Percentiles rank a stretch among this genome's conserved stretches.
Evolutionary conservation across 1,284 basidiomycete genomes (phyloP).

Genomic region (Clitocybe nebularis): DNA sequence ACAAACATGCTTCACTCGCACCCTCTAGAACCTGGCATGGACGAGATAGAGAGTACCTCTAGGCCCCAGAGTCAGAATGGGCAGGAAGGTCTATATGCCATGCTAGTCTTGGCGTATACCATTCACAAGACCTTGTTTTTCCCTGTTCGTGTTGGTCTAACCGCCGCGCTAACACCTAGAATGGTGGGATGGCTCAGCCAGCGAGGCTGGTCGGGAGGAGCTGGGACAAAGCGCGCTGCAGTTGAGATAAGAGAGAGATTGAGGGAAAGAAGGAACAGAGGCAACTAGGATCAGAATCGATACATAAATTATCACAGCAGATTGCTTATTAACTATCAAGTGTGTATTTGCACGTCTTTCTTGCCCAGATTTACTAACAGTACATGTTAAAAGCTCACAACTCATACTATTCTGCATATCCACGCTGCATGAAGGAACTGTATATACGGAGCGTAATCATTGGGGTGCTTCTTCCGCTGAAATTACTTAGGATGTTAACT

Average conservation of each 20-base stretch:
- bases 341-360: no score
- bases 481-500: no score
- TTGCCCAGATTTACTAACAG: neutral
- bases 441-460: conserved; percentile 8
- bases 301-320: no score
- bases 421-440: neutral
- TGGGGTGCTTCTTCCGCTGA: conserved; percentile 18
- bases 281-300: no score
- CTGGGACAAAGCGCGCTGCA: conserved; percentile 64
- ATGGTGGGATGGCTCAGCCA: conserved; percentile 76
- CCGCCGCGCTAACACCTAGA: conserved; percentile 83
- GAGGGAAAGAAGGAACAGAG: conserved; percentile 30
- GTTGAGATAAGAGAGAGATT: conserved; percentile 57
- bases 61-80: conserved; percentile 29
- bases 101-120: conserved; percentile 89
- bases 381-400: neutral
- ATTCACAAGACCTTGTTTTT: conserved; percentile 94
- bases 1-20: conserved; percentile 41
- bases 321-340: no score
- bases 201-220: conserved; percentile 73
- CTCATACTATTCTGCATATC: neutral
- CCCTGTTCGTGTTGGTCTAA: conserved; percentile 87
- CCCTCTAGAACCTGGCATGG: conserved; percentile 60
- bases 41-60: conserved; percentile 45
- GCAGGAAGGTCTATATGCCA: conserved; percentile 81